Evolutionary conservation across 129 eudicot genomes (phyloP), one percentile per base, ranked within the genome.

Genomic region (Saposhnikovia divaricata): DNA sequence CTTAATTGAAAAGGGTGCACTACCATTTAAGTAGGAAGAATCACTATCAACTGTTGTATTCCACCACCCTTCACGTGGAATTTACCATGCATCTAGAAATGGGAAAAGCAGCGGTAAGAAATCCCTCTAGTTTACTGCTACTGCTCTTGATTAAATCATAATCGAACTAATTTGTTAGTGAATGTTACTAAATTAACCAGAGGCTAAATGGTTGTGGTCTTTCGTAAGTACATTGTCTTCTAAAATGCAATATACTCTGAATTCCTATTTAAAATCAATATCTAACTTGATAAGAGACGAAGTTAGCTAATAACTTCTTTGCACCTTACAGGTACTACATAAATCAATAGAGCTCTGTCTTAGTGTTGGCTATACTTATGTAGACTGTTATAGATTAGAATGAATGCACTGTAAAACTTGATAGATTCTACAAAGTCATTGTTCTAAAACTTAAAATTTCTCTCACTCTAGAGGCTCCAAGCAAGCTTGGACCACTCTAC

Each of bases 401-500:
- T 23, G 38, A 39, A 12, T 73, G 53, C 55, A 73, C 21, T 0
- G 15, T 72, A 72, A 72, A 40, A 48, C 23, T 72, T 72, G 50
- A 39, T 9, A 72, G 25, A 39, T 72, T 73, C 38, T 44, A n/a
- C 38, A 10, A 72, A 72, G 53, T 43, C 51, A 73, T 47, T 73
- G 28, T 25, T 73, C 38, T 44, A 46, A 73, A 73, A n/a, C 55
- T n/a, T 3, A 23, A 21, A 42, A 72, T 42, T 72, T 38, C 75
- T 71, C 75, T 71, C 46, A 72, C 45, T 40, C 50, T 72, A 42
- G 55, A 73, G 51, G 77, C 77, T 23, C 77, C 53, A 43, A 73
- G 77, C 77, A 73, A 73, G 55, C 77, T 73, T 73, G 77, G 77
- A 73, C 77, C 77, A 44, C 77, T 43, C 77, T 73, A 44, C 53